These are phyloP conservation scores for Cystobasidium slooffiae DNA, from an alignment of 1,284 basidiomycete genomes.

Conservation along the genomic window DNA sequence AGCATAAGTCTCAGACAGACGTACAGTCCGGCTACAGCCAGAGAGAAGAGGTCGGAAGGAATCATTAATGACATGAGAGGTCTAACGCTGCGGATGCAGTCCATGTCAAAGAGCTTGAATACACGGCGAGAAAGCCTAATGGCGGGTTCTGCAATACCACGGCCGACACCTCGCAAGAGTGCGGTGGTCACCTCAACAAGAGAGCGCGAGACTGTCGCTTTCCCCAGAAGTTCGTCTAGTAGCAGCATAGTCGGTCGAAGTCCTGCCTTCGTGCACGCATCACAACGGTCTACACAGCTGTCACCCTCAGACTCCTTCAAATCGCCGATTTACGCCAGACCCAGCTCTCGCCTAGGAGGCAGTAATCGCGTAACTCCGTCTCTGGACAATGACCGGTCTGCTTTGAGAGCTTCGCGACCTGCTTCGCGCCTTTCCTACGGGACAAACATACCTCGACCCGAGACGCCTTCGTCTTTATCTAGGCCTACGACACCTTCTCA, in stretches of 20 bases:
- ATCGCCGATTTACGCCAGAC: background rate
- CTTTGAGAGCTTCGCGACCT: background rate
- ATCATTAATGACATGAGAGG: constrained; percentile 50
- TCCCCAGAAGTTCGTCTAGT: background rate
- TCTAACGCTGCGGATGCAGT: constrained; percentile 48
- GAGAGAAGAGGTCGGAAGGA: constrained; percentile 39
- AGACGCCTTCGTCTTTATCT: background rate
- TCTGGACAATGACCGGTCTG: background rate
- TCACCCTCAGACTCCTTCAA: background rate
- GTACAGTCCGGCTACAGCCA: constrained; percentile 26
- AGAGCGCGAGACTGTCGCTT: too few relatives aligned
- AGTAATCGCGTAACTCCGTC: background rate
- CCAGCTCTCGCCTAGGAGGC: background rate
- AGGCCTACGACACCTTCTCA: constrained; percentile 1
- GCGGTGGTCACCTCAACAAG: background rate
- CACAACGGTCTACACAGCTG: background rate
- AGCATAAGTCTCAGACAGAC: constrained; percentile 11
- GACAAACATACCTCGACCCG: background rate
- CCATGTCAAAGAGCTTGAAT: constrained; percentile 47
- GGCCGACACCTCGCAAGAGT: constrained; percentile 22
- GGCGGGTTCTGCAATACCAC: constrained; percentile 43
- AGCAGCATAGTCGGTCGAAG: background rate
- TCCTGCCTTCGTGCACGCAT: too few relatives aligned
- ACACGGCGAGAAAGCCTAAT: constrained; percentile 29
- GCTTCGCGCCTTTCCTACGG: background rate